phyloP scores from a whole-genome alignment of 2,329 filamentous ascomycete species.

The Leptodontidium sp. region DNA sequence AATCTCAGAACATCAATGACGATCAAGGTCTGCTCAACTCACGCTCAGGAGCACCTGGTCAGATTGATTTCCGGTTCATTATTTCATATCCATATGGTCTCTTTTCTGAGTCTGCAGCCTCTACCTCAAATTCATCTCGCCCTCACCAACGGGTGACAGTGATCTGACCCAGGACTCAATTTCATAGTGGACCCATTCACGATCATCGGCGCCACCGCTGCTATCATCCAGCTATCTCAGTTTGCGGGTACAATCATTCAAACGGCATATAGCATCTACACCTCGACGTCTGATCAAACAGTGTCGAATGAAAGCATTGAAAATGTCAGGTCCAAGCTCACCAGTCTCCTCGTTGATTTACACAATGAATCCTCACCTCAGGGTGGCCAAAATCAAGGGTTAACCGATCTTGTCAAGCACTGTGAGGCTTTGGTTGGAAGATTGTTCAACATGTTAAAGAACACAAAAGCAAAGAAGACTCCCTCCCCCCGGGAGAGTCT shows the following conservation, averaged over 20 bases:
- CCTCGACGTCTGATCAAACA: background rate
- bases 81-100: too few relatives aligned
- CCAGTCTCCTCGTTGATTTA: background rate
- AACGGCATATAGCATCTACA: background rate
- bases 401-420: background rate
- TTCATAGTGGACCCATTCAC: background rate
- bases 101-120: too few relatives aligned
- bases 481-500: background rate
- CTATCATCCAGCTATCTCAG: background rate
- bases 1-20: too few relatives aligned
- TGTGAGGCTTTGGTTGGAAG: background rate
- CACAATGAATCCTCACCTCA: background rate
- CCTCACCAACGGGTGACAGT: too few relatives aligned
- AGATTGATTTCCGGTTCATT: too few relatives aligned
- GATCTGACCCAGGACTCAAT: too few relatives aligned
- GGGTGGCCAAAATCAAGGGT: background rate
- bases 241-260: background rate
- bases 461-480: background rate
- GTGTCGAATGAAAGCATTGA: background rate
- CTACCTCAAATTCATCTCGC: too few relatives aligned
- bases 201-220: slow-evolving; percentile 1
- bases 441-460: background rate
- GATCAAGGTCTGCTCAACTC: too few relatives aligned
- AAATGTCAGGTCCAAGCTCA: background rate
- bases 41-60: too few relatives aligned